phyloP scores from a whole-genome alignment of 2,329 filamentous ascomycete species.

The Diaporthe humulicola region DNA sequence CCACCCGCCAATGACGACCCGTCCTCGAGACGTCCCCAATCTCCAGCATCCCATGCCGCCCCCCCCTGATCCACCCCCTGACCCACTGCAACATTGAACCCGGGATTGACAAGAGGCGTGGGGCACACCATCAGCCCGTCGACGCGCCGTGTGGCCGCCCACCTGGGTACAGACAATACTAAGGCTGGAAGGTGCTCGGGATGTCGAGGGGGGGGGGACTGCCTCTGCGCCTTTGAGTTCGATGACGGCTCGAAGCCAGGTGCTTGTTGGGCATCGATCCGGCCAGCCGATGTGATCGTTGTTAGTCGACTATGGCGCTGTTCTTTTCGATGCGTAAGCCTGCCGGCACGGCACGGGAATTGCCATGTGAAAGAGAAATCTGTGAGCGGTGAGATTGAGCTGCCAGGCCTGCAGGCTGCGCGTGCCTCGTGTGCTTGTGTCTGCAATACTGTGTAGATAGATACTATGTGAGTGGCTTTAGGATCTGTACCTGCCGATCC shows the following conservation, averaged over 20 bases:
- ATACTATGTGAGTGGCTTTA: slow-evolving; percentile 1
- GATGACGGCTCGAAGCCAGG: slow-evolving; percentile 14
- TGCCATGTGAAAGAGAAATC: not conserved
- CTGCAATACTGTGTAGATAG: slow-evolving; percentile 13
- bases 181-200: not conserved
- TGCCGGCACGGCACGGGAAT: not conserved
- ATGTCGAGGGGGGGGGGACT: not conserved
- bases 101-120: slow-evolving; percentile 14
- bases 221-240: slow-evolving; percentile 2
- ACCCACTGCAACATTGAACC: slow-evolving; percentile 31
- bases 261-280: not conserved
- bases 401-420: not conserved
- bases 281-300: not conserved
- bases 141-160: slow-evolving; percentile 19
- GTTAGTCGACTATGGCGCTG: not conserved
- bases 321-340: not conserved
- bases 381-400: slow-evolving; percentile 4
- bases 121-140: slow-evolving; percentile 10
- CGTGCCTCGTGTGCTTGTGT: not conserved
- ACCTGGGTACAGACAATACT: not conserved
- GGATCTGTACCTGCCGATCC: slow-evolving; percentile 34
- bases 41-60: slow-evolving; percentile 31
- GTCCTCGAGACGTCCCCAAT: slow-evolving; percentile 22
- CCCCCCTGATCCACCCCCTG: slow-evolving; percentile 35
- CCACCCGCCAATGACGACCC: slow-evolving; percentile 19